phyloP scores from a whole-genome alignment of 129 eudicot genomes.

The Calendula officinalis region DNA sequence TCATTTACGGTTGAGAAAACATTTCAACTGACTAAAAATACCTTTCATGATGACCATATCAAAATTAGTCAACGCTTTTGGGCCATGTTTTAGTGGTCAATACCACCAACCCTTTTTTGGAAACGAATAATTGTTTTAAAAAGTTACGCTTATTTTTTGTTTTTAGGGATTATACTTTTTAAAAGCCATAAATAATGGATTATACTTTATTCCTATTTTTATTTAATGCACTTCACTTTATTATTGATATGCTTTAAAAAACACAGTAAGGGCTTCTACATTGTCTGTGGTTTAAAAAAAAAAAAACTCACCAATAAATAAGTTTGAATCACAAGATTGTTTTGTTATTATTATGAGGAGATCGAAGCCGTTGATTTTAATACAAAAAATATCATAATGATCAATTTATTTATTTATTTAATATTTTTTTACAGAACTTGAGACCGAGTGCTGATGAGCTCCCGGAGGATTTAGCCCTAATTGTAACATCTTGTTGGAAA shows the following conservation, averaged over 20 bases:
- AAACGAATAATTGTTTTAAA: slow-evolving; percentile 13
- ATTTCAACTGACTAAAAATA: slow-evolving; percentile 11
- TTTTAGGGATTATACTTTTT: background rate
- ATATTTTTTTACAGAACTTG: slow-evolving; percentile 56
- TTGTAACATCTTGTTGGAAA: slow-evolving; percentile 78
- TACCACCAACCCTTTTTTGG: slow-evolving; percentile 12
- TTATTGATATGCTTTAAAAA: too few species aligned
- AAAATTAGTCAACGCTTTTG: slow-evolving; percentile 24
- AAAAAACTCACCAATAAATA: background rate
- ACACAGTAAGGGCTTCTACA: background rate
- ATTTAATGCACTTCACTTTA: background rate
- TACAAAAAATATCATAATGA: background rate
- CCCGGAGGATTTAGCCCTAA: slow-evolving; percentile 66
- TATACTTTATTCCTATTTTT: background rate
- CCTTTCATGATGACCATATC: slow-evolving; percentile 20
- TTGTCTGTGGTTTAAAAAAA: slow-evolving; percentile 2
- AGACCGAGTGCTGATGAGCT: slow-evolving; percentile 81
- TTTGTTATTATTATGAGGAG: background rate
- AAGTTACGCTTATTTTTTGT: background rate
- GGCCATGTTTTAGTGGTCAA: slow-evolving; percentile 16
- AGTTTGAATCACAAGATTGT: background rate
- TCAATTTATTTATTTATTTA: background rate
- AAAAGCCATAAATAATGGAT: background rate
- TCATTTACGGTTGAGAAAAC: slow-evolving; percentile 19
- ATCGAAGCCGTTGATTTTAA: slow-evolving; percentile 5